phyloP scores from a whole-genome alignment of 805 yeast species.

The Wickerhamiella kurtzmanii region DNA sequence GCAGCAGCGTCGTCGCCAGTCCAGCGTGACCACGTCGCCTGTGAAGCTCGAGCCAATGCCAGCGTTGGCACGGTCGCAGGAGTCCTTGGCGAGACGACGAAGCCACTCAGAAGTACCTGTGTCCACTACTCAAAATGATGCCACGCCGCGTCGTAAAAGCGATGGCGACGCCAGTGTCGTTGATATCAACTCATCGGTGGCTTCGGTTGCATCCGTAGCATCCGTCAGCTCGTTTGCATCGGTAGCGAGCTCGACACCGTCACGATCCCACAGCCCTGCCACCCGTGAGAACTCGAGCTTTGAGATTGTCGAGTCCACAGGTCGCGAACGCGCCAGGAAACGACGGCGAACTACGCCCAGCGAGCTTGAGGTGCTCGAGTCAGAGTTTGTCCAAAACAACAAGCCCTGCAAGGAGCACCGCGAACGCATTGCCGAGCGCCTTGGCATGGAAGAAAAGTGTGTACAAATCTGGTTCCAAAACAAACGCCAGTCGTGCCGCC shows the following conservation, averaged over 20 bases:
- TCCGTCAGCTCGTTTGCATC: background rate
- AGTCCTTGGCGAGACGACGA: no score
- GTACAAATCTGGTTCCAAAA: conserved; percentile 99
- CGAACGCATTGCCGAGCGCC: conserved; percentile 61
- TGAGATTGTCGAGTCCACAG: background rate
- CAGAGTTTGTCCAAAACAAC: conserved; percentile 59
- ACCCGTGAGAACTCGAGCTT: background rate
- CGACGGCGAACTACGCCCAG: conserved; percentile 88
- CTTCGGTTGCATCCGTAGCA: background rate
- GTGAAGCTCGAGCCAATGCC: background rate
- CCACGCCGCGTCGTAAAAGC: background rate
- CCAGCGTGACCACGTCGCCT: background rate
- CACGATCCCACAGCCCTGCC: background rate
- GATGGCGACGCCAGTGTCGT: background rate
- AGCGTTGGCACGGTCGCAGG: no score
- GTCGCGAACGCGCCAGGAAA: conserved; percentile 35
- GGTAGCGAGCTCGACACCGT: background rate
- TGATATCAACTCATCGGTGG: background rate
- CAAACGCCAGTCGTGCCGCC: conserved; percentile 61
- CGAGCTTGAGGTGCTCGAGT: conserved; percentile 68
- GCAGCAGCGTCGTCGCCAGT: background rate
- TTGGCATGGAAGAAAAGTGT: conserved; percentile 93
- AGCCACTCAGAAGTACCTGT: background rate
- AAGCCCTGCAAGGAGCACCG: conserved; percentile 75
- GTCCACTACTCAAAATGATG: background rate